phyloP scores from a whole-genome alignment of 371 early-diverging fungal genomes.

The Blastocladiella emersonii region DNA sequence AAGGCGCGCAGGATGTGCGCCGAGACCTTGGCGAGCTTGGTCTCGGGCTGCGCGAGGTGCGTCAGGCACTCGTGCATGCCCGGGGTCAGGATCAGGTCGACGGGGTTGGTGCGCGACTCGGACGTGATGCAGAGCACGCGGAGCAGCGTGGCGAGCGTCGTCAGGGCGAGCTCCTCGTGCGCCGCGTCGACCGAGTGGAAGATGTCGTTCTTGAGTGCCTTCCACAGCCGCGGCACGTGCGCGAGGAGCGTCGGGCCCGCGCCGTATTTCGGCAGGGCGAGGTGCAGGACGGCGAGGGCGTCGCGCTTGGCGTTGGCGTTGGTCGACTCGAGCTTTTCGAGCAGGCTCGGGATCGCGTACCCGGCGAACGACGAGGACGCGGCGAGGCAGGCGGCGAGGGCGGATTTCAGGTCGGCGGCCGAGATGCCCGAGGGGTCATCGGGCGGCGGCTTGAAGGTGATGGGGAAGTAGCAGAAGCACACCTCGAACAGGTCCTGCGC shows the following conservation, averaged over 20 bases:
- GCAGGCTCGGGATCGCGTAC: slow-evolving; percentile 66
- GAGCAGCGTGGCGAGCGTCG: slow-evolving; percentile 46
- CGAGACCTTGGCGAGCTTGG: slow-evolving; percentile 51
- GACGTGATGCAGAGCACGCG: slow-evolving; percentile 2
- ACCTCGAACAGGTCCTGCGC: slow-evolving; percentile 88
- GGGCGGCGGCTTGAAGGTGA: slow-evolving; percentile 89
- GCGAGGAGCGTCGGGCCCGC: neutral
- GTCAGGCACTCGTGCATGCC: slow-evolving; percentile 49
- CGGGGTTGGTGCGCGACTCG: slow-evolving; percentile 13
- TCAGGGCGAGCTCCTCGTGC: slow-evolving; percentile 66
- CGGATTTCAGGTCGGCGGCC: slow-evolving; percentile 64
- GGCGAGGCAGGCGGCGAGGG: slow-evolving; percentile 42
- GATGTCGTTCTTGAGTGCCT: slow-evolving; percentile 1
- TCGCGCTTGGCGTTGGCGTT: slow-evolving; percentile 73
- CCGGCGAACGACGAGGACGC: slow-evolving; percentile 59
- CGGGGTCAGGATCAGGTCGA: slow-evolving; percentile 32
- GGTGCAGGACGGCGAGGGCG: neutral
- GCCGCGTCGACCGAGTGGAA: slow-evolving; percentile 5
- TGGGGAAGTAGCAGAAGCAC: slow-evolving; percentile 95
- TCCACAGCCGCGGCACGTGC: slow-evolving; percentile 3
- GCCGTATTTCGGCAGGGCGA: slow-evolving; percentile 10
- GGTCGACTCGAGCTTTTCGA: slow-evolving; percentile 76
- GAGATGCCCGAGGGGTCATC: slow-evolving; percentile 88
- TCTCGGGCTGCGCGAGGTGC: slow-evolving; percentile 51
- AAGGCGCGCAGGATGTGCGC: slow-evolving; percentile 49